Conservation (phyloP, 1,139 yeast genomes). For the Blastobotrys illinoisensis region DNA sequence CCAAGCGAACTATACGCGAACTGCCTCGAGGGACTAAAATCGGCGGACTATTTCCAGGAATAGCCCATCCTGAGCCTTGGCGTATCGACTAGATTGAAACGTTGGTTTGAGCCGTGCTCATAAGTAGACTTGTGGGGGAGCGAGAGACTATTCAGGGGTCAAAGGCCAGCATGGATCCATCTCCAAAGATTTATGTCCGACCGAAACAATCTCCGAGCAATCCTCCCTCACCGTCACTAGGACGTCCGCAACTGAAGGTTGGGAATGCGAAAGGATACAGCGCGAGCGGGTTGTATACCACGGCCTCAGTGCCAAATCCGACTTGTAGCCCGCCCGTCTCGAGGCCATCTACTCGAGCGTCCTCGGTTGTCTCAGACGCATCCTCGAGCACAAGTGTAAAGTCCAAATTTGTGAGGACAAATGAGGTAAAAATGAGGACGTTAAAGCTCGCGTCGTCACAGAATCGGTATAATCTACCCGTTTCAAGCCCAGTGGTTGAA, state of each 20-base stretch:
- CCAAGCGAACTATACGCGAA: neutral
- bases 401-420: neutral
- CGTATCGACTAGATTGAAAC: too few species aligned
- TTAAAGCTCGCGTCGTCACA: neutral
- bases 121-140: neutral
- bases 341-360: neutral
- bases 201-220: neutral
- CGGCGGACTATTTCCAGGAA: neutral
- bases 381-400: neutral
- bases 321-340: neutral
- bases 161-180: neutral
- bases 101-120: too few species aligned
- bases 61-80: neutral
- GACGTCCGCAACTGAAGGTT: neutral
- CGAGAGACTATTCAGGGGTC: neutral
- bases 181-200: neutral
- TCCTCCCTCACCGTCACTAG: neutral
- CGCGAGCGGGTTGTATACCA: neutral
- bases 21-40: neutral
- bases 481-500: neutral
- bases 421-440: neutral
- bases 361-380: neutral
- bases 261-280: neutral
- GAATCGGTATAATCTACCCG: conserved; percentile 1
- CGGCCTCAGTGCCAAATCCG: neutral